A percentile compares a stretch with the other conserved stretches of the same genome.
Conservation (phyloP, 2,329 filamentous ascomycete species). For the Talaromyces verruculosus region DNA sequence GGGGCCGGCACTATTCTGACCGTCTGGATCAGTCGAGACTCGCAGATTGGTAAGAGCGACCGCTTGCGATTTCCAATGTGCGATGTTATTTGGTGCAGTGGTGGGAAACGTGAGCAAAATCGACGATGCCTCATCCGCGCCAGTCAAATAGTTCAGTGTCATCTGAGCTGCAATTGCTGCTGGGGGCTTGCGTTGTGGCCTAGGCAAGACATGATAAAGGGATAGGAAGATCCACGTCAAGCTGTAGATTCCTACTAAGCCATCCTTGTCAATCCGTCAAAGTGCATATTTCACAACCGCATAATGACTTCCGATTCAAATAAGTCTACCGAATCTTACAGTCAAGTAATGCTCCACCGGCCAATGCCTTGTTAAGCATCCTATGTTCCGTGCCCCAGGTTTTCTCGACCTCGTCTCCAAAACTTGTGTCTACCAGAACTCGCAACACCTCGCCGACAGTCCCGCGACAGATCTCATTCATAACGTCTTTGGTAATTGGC, state of each 20-base stretch:
- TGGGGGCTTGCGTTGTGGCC: constrained; percentile 64
- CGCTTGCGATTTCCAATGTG: constrained; percentile 60
- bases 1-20: constrained; percentile 61
- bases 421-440: constrained; percentile 60
- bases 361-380: constrained; percentile 82
- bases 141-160: constrained; percentile 67
- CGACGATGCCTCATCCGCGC: constrained; percentile 73
- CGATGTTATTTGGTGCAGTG: constrained; percentile 46
- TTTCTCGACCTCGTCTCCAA: constrained; percentile 62
- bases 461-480: constrained; percentile 56
- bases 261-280: neutral
- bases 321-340: constrained; percentile 37
- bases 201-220: constrained; percentile 75
- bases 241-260: constrained; percentile 72
- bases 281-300: neutral
- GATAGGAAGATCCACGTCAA: constrained; percentile 89
- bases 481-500: constrained; percentile 72
- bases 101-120: constrained; percentile 74
- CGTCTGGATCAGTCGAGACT: constrained; percentile 62
- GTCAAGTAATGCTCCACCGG: constrained; percentile 79
- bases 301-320: neutral
- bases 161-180: constrained; percentile 64
- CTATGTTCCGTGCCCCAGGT: constrained; percentile 64
- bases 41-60: constrained; percentile 68
- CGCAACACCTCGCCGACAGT: constrained; percentile 60